A percentile compares a stretch with the other conserved stretches of the same genome.
Conservation (phyloP, 345 rosid species). For the Salix purpurea region DNA sequence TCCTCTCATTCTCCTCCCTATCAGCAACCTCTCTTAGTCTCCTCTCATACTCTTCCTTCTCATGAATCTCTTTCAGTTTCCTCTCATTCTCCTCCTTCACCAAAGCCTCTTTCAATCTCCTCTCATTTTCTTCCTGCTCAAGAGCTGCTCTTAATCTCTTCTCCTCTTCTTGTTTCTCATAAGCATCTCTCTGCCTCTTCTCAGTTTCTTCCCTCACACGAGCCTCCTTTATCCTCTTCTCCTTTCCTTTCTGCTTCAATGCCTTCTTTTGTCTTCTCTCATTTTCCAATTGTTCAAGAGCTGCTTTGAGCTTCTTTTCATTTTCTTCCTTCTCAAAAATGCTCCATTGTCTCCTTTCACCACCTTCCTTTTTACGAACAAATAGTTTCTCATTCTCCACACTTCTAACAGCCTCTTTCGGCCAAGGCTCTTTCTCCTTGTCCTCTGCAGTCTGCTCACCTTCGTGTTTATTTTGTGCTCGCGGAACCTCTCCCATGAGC, state of each 20-base stretch:
- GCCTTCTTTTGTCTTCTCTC: conserved; percentile 23
- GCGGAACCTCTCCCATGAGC: conserved; percentile 29
- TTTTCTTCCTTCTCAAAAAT: conserved; percentile 5
- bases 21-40: conserved; percentile 33
- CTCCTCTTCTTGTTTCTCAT: conserved; percentile 5
- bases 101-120: conserved; percentile 22
- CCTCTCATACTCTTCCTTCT: conserved; percentile 31
- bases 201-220: neutral
- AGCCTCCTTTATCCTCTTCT: conserved; percentile 31
- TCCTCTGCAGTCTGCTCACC: conserved; percentile 29
- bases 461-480: conserved; percentile 27
- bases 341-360: neutral
- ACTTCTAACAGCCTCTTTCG: conserved; percentile 24
- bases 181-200: neutral
- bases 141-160: neutral
- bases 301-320: neutral
- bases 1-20: conserved; percentile 39
- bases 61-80: conserved; percentile 26
- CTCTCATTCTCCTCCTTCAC: conserved; percentile 38
- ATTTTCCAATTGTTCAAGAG: conserved; percentile 8
- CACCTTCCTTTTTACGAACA: neutral
- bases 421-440: conserved; percentile 24
- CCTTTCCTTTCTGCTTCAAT: conserved; percentile 34
- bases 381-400: conserved; percentile 20
- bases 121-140: conserved; percentile 11